Percentiles rank a stretch among this genome's conserved stretches.
phyloP scores from a whole-genome alignment of 2,329 filamentous ascomycete species.

The Camillea tinctor region DNA sequence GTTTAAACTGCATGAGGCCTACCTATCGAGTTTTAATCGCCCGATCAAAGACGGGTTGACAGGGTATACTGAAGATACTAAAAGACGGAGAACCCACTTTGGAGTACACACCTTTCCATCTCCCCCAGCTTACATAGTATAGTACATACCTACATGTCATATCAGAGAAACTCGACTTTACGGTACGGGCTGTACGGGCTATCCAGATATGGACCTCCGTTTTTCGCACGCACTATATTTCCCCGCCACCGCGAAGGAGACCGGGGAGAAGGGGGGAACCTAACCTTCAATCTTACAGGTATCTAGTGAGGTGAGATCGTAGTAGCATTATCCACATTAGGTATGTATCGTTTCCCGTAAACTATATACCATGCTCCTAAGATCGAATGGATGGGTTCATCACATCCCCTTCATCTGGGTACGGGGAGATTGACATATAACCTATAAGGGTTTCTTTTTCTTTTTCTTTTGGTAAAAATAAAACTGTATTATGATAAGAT shows the following conservation, averaged over 20 bases:
- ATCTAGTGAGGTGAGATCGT: too few relatives aligned
- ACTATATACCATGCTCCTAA: too few relatives aligned
- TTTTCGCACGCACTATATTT: neutral
- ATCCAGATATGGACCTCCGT: neutral
- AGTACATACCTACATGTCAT: neutral
- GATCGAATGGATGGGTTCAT: too few relatives aligned
- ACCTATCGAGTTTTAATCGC: neutral
- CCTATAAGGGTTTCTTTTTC: too few relatives aligned
- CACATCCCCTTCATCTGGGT: too few relatives aligned
- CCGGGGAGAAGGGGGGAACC: neutral
- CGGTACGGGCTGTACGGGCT: neutral
- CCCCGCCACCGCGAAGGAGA: neutral
- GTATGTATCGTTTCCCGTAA: too few relatives aligned
- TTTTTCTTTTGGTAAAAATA: too few relatives aligned
- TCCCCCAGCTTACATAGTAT: too few relatives aligned
- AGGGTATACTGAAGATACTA: neutral
- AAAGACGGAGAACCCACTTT: neutral
- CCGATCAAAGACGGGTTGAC: too few relatives aligned
- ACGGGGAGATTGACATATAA: too few relatives aligned
- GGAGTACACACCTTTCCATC: neutral
- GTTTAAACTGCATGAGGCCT: neutral
- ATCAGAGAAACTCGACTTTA: neutral
- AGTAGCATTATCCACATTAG: too few relatives aligned
- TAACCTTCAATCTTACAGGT: neutral
- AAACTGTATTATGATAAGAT: too few relatives aligned